These are phyloP conservation scores for Phlebopus sp. DNA, from an alignment of 1,284 basidiomycete genomes.

Conservation along the genomic window DNA sequence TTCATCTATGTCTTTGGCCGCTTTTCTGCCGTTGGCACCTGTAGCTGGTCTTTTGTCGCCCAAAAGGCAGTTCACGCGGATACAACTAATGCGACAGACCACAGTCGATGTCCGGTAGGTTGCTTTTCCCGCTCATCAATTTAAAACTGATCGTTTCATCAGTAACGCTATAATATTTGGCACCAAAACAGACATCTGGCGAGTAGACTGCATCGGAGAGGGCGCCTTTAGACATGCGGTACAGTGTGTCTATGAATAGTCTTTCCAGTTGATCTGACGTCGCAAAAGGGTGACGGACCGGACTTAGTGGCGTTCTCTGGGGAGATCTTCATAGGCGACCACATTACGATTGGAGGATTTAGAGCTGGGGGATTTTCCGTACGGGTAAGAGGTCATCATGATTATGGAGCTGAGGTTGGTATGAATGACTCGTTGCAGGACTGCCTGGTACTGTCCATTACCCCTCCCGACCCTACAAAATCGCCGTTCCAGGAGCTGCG, in stretches of 20 bases:
- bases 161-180: slow-evolving; percentile 38
- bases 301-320: slow-evolving; percentile 62
- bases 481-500: slow-evolving; percentile 58
- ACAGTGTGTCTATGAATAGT: slow-evolving; percentile 19
- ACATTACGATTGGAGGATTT: slow-evolving; percentile 56
- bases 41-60: slow-evolving; percentile 34
- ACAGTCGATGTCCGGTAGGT: slow-evolving; percentile 63
- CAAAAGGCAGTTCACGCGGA: slow-evolving; percentile 46
- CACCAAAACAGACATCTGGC: slow-evolving; percentile 70
- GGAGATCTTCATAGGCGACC: slow-evolving; percentile 49
- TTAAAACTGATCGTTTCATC: slow-evolving; percentile 7
- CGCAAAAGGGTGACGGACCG: slow-evolving; percentile 52
- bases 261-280: slow-evolving; percentile 6
- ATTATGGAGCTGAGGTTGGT: background rate
- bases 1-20: slow-evolving; percentile 51
- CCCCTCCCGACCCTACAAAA: slow-evolving; percentile 52
- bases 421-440: slow-evolving; percentile 42
- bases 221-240: slow-evolving; percentile 58
- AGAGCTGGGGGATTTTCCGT: slow-evolving; percentile 63
- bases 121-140: background rate
- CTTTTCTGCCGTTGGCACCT: slow-evolving; percentile 58
- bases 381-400: slow-evolving; percentile 40
- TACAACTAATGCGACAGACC: slow-evolving; percentile 64
- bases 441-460: slow-evolving; percentile 58
- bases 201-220: slow-evolving; percentile 59